phyloP scores from a whole-genome alignment of 257 asterid genomes.

The Solanum bulbocastanum region DNA sequence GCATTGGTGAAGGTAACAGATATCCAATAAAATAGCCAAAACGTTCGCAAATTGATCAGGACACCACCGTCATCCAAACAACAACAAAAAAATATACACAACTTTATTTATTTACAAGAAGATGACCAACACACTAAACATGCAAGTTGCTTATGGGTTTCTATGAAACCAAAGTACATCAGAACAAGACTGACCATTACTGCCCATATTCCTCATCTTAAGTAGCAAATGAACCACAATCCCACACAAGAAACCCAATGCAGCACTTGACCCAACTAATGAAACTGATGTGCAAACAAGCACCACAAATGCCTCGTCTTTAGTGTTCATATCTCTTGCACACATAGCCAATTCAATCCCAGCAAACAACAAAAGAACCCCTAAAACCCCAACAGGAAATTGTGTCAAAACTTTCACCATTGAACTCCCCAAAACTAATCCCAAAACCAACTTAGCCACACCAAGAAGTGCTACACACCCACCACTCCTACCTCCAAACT shows the following conservation, averaged over 20 bases:
- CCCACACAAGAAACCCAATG: constrained; percentile 61
- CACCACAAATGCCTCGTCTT: constrained; percentile 77
- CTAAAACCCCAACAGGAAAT: constrained; percentile 62
- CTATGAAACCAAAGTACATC: constrained; percentile 14
- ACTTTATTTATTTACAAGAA: not conserved
- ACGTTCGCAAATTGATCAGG: not conserved
- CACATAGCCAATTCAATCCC: constrained; percentile 66
- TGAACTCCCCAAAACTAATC: constrained; percentile 57
- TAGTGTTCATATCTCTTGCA: constrained; percentile 51
- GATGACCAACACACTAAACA: not conserved
- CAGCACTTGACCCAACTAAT: constrained; percentile 66
- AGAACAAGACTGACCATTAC: constrained; percentile 14
- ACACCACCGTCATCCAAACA: not conserved
- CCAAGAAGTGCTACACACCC: constrained; percentile 76
- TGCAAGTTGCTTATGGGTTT: not conserved
- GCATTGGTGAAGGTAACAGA: not conserved
- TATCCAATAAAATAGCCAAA: too few relatives aligned
- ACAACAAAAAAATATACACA: not conserved
- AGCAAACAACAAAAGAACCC: constrained; percentile 61
- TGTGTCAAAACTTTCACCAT: constrained; percentile 43
- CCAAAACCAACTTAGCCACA: constrained; percentile 44
- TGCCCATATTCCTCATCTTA: constrained; percentile 30
- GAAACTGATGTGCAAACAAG: constrained; percentile 61
- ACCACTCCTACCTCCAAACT: constrained; percentile 76
- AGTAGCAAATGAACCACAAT: constrained; percentile 51